phyloP scores from a whole-genome alignment of 2,329 filamentous ascomycete species.

The Penicillium sp. region DNA sequence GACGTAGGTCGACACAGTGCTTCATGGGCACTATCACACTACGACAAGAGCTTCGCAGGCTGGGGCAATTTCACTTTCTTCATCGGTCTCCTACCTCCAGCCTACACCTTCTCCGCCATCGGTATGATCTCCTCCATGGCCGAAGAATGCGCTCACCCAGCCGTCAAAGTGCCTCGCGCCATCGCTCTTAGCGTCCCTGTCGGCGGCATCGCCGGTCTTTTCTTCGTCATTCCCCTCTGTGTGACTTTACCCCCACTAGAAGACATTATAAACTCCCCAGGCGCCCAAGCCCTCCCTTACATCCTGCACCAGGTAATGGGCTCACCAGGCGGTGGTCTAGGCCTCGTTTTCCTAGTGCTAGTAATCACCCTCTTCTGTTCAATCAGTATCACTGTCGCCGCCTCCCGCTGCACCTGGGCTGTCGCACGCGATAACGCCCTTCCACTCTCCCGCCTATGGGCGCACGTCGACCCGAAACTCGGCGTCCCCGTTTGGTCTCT shows the following conservation, averaged over 20 bases:
- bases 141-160: conserved; percentile 58
- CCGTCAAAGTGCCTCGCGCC: conserved; percentile 54
- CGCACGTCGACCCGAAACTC: conserved; percentile 34
- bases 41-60: conserved; percentile 56
- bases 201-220: conserved; percentile 55
- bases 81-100: conserved; percentile 61
- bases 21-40: conserved; percentile 56
- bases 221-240: conserved; percentile 59
- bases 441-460: conserved; percentile 41
- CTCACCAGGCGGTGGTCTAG: conserved; percentile 48
- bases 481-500: conserved; percentile 46
- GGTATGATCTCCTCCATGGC: conserved; percentile 66
- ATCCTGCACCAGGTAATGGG: conserved; percentile 54
- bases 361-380: conserved; percentile 55
- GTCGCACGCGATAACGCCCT: conserved; percentile 48
- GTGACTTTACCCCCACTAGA: conserved; percentile 50
- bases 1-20: conserved; percentile 55
- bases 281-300: conserved; percentile 52
- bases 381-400: conserved; percentile 54
- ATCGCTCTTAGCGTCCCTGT: conserved; percentile 55
- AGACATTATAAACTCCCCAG: conserved; percentile 47
- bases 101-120: conserved; percentile 60
- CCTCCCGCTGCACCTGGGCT: conserved; percentile 49
- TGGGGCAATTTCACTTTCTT: conserved; percentile 63
- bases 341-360: conserved; percentile 52